Percentiles rank a stretch among this genome's conserved stretches.
phyloP scores from a whole-genome alignment of 352 stramenopile genomes.

The Phytophthora vignae region DNA sequence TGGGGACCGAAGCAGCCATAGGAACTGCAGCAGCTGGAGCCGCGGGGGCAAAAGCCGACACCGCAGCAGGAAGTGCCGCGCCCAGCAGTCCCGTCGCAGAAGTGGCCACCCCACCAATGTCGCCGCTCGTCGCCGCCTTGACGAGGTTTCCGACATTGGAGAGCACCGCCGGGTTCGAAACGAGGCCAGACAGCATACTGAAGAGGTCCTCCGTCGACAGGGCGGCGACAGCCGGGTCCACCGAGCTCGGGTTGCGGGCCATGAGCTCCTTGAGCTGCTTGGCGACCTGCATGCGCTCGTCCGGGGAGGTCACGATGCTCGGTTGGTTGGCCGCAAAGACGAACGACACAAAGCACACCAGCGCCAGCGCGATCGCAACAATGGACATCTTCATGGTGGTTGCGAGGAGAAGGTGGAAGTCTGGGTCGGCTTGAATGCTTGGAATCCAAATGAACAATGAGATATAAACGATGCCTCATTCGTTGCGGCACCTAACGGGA shows the following conservation, averaged over 20 bases:
- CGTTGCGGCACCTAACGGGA: too few relatives aligned
- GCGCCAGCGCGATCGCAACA: background rate
- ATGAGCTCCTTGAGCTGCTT: conserved; percentile 21
- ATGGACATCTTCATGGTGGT: conserved; percentile 12
- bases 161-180: conserved; percentile 6
- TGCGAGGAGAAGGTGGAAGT: background rate
- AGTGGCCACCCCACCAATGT: conserved; percentile 1
- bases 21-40: background rate
- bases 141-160: background rate
- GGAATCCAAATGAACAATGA: conserved; percentile 1
- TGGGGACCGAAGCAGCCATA: background rate
- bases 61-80: background rate
- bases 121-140: background rate
- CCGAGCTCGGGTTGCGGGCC: background rate
- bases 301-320: background rate
- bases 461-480: background rate
- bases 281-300: conserved; percentile 17
- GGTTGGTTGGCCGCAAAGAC: conserved; percentile 17
- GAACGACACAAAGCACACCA: conserved; percentile 11
- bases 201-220: conserved; percentile 20
- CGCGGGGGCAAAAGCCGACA: background rate
- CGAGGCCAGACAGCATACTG: conserved; percentile 2
- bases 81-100: conserved; percentile 2
- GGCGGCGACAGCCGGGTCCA: background rate
- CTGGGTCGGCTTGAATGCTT: background rate